Evolutionary conservation across 805 yeast genomes (phyloP).

Genomic region (Candida wancherniae): DNA sequence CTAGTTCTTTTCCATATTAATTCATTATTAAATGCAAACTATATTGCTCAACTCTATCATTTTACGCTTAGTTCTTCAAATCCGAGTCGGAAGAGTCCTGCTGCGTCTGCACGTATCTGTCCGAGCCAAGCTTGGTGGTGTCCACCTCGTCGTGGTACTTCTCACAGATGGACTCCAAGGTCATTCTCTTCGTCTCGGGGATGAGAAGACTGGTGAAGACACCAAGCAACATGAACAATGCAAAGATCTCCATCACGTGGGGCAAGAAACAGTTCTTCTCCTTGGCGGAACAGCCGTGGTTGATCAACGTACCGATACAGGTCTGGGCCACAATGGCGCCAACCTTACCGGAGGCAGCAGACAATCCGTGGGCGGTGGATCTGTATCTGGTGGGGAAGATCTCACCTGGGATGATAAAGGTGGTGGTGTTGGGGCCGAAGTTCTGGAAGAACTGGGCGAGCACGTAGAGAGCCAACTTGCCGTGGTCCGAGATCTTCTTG

Average conservation of each 20-base stretch:
- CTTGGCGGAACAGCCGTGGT: conserved; percentile 68
- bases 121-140: conserved; percentile 36
- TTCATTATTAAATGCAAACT: too few species aligned
- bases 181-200: conserved; percentile 90
- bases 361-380: conserved; percentile 92
- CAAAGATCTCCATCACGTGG: conserved; percentile 91
- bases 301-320: conserved; percentile 75
- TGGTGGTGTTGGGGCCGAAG: conserved; percentile 91
- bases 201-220: conserved; percentile 56
- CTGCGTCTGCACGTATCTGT: conserved; percentile 31
- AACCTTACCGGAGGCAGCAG: conserved; percentile 88
- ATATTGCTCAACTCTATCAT: too few species aligned
- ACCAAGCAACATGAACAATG: conserved; percentile 87
- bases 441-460: conserved; percentile 83
- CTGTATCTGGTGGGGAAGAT: conserved; percentile 91
- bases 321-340: conserved; percentile 93
- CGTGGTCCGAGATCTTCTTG: conserved; percentile 60
- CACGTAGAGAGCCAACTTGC: conserved; percentile 72
- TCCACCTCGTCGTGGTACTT: conserved; percentile 75
- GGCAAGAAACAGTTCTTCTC: conserved; percentile 73
- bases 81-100: conserved; percentile 36
- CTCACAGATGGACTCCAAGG: conserved; percentile 80
- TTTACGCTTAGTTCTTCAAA: conserved; percentile 23
- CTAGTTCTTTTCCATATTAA: too few species aligned
- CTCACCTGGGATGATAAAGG: conserved; percentile 90